Evolutionary conservation across 1,284 basidiomycete species (phyloP), one percentile per base, ranked within the genome.

Genomic region (Puccinia polysora): DNA sequence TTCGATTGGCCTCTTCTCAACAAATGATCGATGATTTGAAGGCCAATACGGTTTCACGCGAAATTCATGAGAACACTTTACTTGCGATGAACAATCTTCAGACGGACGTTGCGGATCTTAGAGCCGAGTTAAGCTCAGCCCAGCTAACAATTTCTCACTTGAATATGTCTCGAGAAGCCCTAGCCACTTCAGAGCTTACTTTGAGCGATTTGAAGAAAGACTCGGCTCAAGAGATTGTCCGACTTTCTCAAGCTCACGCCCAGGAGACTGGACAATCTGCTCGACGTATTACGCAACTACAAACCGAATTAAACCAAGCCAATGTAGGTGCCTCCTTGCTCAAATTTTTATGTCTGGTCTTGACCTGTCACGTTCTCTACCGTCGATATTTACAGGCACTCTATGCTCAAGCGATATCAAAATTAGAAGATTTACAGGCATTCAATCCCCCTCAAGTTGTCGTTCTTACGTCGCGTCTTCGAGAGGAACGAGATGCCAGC

Each of bases 391-490:
- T 43, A 3, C 58, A 60, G 58, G 43, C 4, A 12, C 58, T 60
- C 14, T 38, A 60, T 23, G 58, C 58, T 23, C 36, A 60, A 60
- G 18, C 38, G 3, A 25, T 43, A 14, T 60, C 58, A 2, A 60
- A 60, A 25, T 60, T 60, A 23, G 8, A 60, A 18, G 38, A 60
- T 38, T 28, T 60, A 23, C 20, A 34, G 38, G 58, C 32, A 12
- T 60, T 60, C 58, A 60, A 43, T 34, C 58, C 58, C 23, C 4
- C 38, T 7, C 58, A 43, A 43, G 38, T 60, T 23, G 2, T 38
- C 2, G n/a, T 60, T 1, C 58, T 60, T 6, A 60, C 58, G n/a
- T 14, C 58, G 38, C 58, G 58, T 28, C 58, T 60, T 43, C 58
- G 58, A 23, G 58, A 60, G 23, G 58, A 60, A 43, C 58, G 58